Evolutionary conservation across 345 rosid genomes (phyloP), one percentile per base, ranked within the genome.

Genomic region (Pugionium cornutum): DNA sequence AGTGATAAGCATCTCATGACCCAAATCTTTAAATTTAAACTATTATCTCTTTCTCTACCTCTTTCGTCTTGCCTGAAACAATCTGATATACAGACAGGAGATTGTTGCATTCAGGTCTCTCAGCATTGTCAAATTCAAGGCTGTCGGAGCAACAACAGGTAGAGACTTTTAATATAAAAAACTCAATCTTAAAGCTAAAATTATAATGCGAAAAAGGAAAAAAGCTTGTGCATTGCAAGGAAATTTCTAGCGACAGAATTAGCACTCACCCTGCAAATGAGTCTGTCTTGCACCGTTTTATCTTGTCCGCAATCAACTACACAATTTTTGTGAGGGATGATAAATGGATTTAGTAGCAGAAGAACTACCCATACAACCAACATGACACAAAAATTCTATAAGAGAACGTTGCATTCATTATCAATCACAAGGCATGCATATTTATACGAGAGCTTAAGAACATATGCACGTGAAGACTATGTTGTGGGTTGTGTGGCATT

Each of bases 221-320:
- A 1, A 26, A 45, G 47, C 2, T 30, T 34, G 47, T 63, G 40
- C 49, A 46, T 3, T 11, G 31, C 27, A 29, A 37, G 40, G 25
- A 54, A 40, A 25, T 4, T 28, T 48, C 53, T 4, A 35, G 4
- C 6, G 51, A 32, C 4, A 39, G 35, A 44, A 44, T 6, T 41
- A 75, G 71, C 64, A 64, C 56, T 76, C 60, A 92, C 97, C 89
- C 84, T 5, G 83, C 42, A 79, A 75, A 81, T 8, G 98, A 78
- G 73, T 92, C 96, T 4, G 96, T 87, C 78, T 89, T 89, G 91
- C 97, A 92, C 46, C 96, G 82, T 68, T 92, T 92, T 53, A 92
- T 89, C 83, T 89, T 89, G 84, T 84, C 85, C 28, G 82, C 86
- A 69, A 92, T 82, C 29, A 77, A 85, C 98, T 92, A 76, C 55